A percentile compares a stretch with the other conserved stretches of the same genome.
Evolutionary conservation across 495 filamentous ascomycete genomes (phyloP).

Genomic region (Chaetomium tenue): DNA sequence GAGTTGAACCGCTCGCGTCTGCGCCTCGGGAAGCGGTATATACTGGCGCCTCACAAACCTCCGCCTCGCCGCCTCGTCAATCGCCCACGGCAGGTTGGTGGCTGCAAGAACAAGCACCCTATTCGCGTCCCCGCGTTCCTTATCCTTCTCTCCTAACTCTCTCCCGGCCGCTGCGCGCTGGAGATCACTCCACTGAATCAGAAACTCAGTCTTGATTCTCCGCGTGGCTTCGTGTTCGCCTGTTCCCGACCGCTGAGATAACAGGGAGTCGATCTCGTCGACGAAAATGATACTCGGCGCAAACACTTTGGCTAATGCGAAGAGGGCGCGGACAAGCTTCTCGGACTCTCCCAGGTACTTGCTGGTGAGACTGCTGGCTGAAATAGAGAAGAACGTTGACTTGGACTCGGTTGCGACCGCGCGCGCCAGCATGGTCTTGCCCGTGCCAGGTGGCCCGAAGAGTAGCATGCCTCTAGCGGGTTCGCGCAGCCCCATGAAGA

Average conservation of each 20-base stretch:
- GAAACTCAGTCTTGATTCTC: constrained; percentile 94
- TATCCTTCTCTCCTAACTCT: constrained; percentile 66
- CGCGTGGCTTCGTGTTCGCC: constrained; percentile 92
- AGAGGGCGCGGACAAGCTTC: constrained; percentile 92
- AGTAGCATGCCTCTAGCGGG: constrained; percentile 94
- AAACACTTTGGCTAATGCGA: constrained; percentile 82
- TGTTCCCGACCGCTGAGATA: constrained; percentile 77
- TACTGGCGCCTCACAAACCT: constrained; percentile 94
- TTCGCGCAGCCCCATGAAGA: constrained; percentile 93
- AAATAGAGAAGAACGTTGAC: constrained; percentile 97
- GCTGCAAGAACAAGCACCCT: constrained; percentile 92
- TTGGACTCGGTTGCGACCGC: constrained; percentile 93
- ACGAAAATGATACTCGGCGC: constrained; percentile 98
- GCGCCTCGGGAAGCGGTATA: constrained; percentile 85
- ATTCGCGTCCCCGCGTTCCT: constrained; percentile 75
- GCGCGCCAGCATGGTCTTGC: constrained; percentile 96
- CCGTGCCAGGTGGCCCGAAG: constrained; percentile 94
- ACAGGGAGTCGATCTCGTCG: constrained; percentile 94
- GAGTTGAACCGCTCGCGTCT: constrained; percentile 75
- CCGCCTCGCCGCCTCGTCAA: constrained; percentile 90
- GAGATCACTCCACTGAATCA: constrained; percentile 96
- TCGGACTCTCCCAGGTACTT: constrained; percentile 97
- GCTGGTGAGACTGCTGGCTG: constrained; percentile 85
- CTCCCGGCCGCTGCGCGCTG: constrained; percentile 88
- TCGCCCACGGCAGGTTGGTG: constrained; percentile 97